A percentile compares a stretch with the other conserved stretches of the same genome.
These are phyloP conservation scores for Pinus tabuliformis DNA, from an alignment of 75 land plant genomes.

Conservation along the genomic window DNA sequence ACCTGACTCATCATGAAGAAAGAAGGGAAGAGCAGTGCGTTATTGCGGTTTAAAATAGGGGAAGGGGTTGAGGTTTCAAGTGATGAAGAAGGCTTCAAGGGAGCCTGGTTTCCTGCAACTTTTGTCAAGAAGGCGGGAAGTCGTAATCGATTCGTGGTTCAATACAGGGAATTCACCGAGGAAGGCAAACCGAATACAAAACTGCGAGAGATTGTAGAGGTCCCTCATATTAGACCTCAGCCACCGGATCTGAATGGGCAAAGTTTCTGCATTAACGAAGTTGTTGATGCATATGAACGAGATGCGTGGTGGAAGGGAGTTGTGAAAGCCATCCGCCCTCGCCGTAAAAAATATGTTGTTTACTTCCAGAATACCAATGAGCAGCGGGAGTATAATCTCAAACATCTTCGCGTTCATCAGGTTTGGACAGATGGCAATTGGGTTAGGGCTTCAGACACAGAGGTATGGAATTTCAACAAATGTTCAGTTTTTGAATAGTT, in stretches of 20 bases:
- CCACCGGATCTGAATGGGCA: background rate
- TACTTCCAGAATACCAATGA: background rate
- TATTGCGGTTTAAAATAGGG: slow-evolving; percentile 3
- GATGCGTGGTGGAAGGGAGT: background rate
- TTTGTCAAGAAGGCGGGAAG: slow-evolving; percentile 3
- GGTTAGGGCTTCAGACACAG: too few species aligned
- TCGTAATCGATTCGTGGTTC: background rate
- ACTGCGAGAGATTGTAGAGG: background rate
- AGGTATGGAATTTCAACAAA: too few species aligned
- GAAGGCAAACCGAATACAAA: background rate
- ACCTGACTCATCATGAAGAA: too few species aligned
- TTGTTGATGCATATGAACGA: background rate
- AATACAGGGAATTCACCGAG: background rate
- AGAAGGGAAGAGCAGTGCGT: too few species aligned
- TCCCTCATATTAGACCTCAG: background rate
- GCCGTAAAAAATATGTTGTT: background rate
- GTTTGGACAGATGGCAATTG: too few species aligned
- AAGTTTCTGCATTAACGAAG: background rate
- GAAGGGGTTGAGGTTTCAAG: slow-evolving; percentile 28
- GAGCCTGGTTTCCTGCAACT: slow-evolving; percentile 40
- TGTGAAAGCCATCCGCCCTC: background rate
- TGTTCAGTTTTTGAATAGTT: too few species aligned
- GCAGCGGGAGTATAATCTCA: background rate
- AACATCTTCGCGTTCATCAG: background rate
- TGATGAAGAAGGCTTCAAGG: slow-evolving; percentile 41